These are phyloP conservation scores for Theileria sp. DNA, from an alignment of 169 alveolate genomes.

Conservation along the genomic window DNA sequence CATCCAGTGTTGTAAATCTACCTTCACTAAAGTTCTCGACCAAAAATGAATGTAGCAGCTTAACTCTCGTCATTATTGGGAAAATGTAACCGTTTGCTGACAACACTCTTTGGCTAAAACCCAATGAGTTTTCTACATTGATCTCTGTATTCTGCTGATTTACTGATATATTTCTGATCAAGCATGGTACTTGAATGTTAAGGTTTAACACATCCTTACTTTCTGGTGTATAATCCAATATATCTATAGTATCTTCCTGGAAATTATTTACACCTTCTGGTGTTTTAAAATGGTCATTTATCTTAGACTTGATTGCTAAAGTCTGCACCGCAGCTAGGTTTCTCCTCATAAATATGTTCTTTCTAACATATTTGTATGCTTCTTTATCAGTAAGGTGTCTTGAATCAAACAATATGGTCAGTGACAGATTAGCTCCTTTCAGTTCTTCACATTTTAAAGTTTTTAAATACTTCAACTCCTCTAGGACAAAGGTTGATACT, in stretches of 20 bases:
- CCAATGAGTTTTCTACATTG: neutral
- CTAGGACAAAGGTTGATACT: slow-evolving; percentile 8
- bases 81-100: slow-evolving; percentile 45
- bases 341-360: slow-evolving; percentile 24
- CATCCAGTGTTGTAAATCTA: slow-evolving; percentile 29
- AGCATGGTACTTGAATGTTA: slow-evolving; percentile 17
- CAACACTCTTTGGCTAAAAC: slow-evolving; percentile 22
- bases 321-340: slow-evolving; percentile 10
- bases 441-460: slow-evolving; percentile 14
- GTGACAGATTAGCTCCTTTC: slow-evolving; percentile 22
- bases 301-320: neutral
- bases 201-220: neutral
- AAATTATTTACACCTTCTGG: slow-evolving; percentile 23
- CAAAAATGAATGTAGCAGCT: slow-evolving; percentile 26
- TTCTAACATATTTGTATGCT: slow-evolving; percentile 35
- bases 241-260: neutral
- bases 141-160: slow-evolving; percentile 12
- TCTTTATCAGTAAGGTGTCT: slow-evolving; percentile 19
- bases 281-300: slow-evolving; percentile 42
- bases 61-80: slow-evolving; percentile 61
- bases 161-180: slow-evolving; percentile 46
- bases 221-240: neutral
- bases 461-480: neutral
- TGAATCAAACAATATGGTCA: slow-evolving; percentile 42
- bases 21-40: slow-evolving; percentile 2